Base-by-base conservation (phyloP, 495 filamentous ascomycete species). In the Copromyces sp. region DNA sequence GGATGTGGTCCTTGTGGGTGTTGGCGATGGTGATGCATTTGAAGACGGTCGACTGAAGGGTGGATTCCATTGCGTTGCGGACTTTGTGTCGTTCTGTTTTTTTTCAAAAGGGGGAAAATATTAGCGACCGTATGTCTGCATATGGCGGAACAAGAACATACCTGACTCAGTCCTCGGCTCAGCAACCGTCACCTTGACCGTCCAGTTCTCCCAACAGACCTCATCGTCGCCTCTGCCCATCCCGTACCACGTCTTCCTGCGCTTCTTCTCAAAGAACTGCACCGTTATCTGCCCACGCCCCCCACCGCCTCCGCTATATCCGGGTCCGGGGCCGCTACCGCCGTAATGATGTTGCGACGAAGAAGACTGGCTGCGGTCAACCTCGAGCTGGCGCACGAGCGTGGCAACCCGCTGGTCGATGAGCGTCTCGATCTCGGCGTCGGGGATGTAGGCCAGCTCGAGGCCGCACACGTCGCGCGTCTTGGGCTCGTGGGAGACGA, bases 161-260 rank as follows among this genome's bases (percentile, higher is more conserved):
- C 95, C 95, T 71, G 89, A 90, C 74, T 98, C 96, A 6, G 93
- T 97, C 80, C 91, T 84, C 40, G 94, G 94, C 69, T 91, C 94
- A 3, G 94, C 92, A 37, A 98, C 88, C 11, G 94, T 97, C 40
- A 98, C 93, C 80, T 94, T 93, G 75, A 98, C 81, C 32, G 91
- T 91, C 95, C 95, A 99, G 74, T 89, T 90, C 85, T 99, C 95
- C 95, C 95, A 99, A 76, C 93, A 95, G 3, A 98, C 89, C 79
- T 97, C 95, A 78, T 99, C 94, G 69, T 95, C 93, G 45, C 86
- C 86, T 5, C 88, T 89, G 1, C 53, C 53, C 77, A 92, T 93
- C 39, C 84, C 84, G 75, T 94, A 94, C 91, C 93, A 96, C 5
- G 88, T 87, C 81, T 95, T 95, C 75, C 90, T 86, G 59, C 94